Conservation (phyloP, 2,329 filamentous ascomycete species). For the Calonectria pauciramosa region DNA sequence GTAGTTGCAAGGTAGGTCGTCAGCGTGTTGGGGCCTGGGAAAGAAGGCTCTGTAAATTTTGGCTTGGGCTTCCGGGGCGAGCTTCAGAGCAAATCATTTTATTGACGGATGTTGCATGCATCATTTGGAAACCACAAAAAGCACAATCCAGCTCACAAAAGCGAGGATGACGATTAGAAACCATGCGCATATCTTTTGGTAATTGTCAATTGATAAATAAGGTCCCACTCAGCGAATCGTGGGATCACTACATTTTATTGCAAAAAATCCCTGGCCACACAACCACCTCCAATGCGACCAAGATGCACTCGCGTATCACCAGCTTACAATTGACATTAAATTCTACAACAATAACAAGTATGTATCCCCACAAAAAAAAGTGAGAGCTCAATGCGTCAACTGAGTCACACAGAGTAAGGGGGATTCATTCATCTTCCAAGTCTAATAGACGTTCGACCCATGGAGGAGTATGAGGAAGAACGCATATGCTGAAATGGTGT, state of each 20-base stretch:
- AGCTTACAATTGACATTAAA: not conserved
- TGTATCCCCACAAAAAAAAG: constrained; percentile 65
- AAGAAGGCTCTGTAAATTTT: constrained; percentile 27
- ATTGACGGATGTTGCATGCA: not conserved
- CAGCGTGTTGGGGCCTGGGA: constrained; percentile 22
- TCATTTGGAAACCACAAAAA: not conserved
- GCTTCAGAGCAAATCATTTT: not conserved
- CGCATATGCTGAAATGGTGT: constrained; percentile 68
- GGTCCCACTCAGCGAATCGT: not conserved
- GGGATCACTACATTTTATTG: not conserved
- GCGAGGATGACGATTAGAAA: not conserved
- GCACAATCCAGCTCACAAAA: not conserved
- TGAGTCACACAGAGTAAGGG: constrained; percentile 66
- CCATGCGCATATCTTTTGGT: not conserved
- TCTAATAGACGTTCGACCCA: constrained; percentile 68
- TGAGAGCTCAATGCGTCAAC: constrained; percentile 59
- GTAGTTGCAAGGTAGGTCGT: constrained; percentile 36
- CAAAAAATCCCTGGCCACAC: not conserved
- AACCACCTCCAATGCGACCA: not conserved
- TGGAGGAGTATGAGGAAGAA: constrained; percentile 62
- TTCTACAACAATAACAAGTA: constrained; percentile 23
- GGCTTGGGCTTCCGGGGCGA: not conserved
- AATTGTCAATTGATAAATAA: not conserved
- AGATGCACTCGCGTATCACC: not conserved
- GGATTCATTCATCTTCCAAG: constrained; percentile 65